Base-by-base conservation (phyloP, 768 basidiomycete genomes). In the Termitomyces heimii region DNA sequence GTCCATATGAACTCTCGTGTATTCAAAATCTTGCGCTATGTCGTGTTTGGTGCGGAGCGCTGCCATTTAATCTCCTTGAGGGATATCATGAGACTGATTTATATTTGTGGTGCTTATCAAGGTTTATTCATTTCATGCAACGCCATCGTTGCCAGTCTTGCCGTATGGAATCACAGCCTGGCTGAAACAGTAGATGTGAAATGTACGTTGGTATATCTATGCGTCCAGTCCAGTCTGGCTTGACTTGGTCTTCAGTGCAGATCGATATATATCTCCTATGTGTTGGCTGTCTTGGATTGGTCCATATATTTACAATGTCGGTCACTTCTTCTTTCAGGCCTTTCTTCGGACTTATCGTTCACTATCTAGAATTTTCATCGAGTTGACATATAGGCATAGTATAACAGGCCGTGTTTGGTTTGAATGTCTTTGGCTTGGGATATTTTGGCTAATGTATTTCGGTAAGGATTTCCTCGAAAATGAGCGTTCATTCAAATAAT, bases 361-460 rank as follows among this genome's bases (percentile, higher is more conserved):
- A 13, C 13, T n/a, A 18, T 50, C n/a, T 54, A 82, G 81, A 65
- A 77, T 80, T 45, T 85, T 86, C 60, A 67, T 82, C 39, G 87
- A 89, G 67, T 67, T 89, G 35, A 63, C 80, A 24, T 75, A 77
- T 20, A 75, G 71, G 58, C 71, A 79, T 66, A 69, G 80, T 7
- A 66, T 86, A 44, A 76, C 82, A 22, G 78, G 79, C 24, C 78
- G 76, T n/a, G 82, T 89, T 16, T 88, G 85, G 85, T 86, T 89
- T 60, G 89, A 91, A 66, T 80, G 79, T 61, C 47, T 69, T 24
- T 90, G 87, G 88, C 70, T 84, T 35, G 71, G 73, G 1, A 18
- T 84, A 5, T 83, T 85, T 62, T 84, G 81, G 66, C 42, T 79
- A 13, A 68, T 89, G 70, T 73, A 86, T 60, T 71, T 90, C 5